A percentile compares a stretch with the other conserved stretches of the same genome.
Evolutionary conservation across 2,329 filamentous ascomycete species (phyloP).

Genomic region (Metarhizium brunneum): DNA sequence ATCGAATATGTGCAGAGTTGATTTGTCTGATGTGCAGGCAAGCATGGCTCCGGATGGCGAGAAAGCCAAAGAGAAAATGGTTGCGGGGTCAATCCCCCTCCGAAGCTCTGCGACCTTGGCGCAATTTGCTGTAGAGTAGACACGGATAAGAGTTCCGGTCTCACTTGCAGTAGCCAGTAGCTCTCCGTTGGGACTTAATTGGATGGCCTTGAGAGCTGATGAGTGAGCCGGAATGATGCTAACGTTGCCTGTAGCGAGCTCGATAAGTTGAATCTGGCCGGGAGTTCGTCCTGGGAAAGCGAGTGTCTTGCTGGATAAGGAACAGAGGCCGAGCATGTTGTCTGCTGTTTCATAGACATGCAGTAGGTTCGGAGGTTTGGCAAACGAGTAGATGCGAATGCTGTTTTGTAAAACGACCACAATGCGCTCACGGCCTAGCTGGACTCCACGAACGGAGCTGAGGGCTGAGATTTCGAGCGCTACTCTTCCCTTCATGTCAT

Average conservation of each 20-base stretch:
- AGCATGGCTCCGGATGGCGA: conserved; percentile 72
- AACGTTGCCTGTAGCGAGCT: conserved; percentile 68
- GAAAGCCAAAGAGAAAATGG: conserved; percentile 80
- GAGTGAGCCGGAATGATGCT: conserved; percentile 91
- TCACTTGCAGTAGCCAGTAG: conserved; percentile 86
- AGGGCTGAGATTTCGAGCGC: conserved; percentile 73
- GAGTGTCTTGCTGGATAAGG: conserved; percentile 61
- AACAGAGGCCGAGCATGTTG: conserved; percentile 74
- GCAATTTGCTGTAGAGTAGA: conserved; percentile 74
- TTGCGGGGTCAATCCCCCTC: conserved; percentile 79
- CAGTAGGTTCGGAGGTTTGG: conserved; percentile 58
- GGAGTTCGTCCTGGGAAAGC: conserved; percentile 80
- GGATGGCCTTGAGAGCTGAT: conserved; percentile 66
- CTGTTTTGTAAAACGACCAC: conserved; percentile 75
- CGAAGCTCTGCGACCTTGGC: conserved; percentile 77
- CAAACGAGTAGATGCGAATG: conserved; percentile 72
- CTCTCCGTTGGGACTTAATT: conserved; percentile 70
- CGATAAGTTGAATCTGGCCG: conserved; percentile 84
- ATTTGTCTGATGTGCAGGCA: conserved; percentile 93
- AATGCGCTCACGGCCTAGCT: conserved; percentile 66
- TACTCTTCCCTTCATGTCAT: conserved; percentile 66
- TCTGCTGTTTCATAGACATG: conserved; percentile 77
- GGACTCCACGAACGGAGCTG: conserved; percentile 71
- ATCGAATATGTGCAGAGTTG: conserved; percentile 90
- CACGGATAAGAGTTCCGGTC: conserved; percentile 77